Evolutionary conservation across 805 yeast species (phyloP).

Genomic region (Starmerella sirachaensis): DNA sequence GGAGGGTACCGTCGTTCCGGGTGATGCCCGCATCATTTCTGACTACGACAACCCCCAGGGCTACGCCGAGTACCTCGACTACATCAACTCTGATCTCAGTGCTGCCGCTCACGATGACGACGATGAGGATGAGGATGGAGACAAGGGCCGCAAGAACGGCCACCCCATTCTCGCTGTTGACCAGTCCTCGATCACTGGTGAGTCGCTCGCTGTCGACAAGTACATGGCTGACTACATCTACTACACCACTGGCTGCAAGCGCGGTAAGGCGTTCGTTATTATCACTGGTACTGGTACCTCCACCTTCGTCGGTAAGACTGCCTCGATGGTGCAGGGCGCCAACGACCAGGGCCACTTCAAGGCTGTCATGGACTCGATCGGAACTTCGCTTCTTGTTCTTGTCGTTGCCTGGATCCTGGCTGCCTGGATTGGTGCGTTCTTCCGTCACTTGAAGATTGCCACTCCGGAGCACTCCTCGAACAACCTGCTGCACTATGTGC

Average conservation of each 20-base stretch:
- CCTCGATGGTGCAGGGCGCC: slow-evolving; percentile 93
- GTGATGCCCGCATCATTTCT: slow-evolving; percentile 67
- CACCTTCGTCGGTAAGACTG: slow-evolving; percentile 96
- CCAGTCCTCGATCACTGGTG: slow-evolving; percentile 97
- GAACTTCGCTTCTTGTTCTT: slow-evolving; percentile 78
- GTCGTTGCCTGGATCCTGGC: slow-evolving; percentile 74
- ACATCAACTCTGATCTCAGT: slow-evolving; percentile 29
- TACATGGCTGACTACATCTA: slow-evolving; percentile 78
- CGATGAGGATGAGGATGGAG: slow-evolving; percentile 27
- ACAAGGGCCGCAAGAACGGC: slow-evolving; percentile 62
- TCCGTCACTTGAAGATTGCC: slow-evolving; percentile 82
- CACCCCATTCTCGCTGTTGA: slow-evolving; percentile 68
- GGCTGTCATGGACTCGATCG: slow-evolving; percentile 94
- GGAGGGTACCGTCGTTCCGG: slow-evolving; percentile 87
- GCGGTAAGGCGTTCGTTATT: slow-evolving; percentile 90
- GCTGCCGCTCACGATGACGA: slow-evolving; percentile 23
- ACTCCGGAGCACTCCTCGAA: slow-evolving; percentile 34
- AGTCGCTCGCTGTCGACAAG: slow-evolving; percentile 92
- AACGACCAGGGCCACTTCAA: slow-evolving; percentile 95
- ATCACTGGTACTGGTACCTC: slow-evolving; percentile 90
- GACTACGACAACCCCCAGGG: slow-evolving; percentile 31
- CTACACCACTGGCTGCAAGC: slow-evolving; percentile 91
- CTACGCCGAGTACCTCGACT: slow-evolving; percentile 30
- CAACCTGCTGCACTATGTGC: slow-evolving; percentile 72
- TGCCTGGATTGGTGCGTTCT: slow-evolving; percentile 92